Evolutionary conservation across 805 yeast species (phyloP).

Genomic region (Kazachstania taianensis): DNA sequence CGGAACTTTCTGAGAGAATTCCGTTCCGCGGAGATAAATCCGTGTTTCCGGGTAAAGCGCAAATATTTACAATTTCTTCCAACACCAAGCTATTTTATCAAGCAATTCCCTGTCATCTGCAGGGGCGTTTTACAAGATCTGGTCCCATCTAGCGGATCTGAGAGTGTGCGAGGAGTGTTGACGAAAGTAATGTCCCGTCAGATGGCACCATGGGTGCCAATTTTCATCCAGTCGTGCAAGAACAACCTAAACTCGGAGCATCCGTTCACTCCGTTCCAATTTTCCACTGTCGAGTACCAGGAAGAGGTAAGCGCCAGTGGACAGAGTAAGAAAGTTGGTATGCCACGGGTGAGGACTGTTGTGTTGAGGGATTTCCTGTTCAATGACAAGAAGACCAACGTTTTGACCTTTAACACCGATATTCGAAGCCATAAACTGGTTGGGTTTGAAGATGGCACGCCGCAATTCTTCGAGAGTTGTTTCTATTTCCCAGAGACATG

Average conservation of each 20-base stretch:
- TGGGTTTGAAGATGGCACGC: slow-evolving; percentile 39
- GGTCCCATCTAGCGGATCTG: no score
- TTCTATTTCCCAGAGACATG: slow-evolving; percentile 54
- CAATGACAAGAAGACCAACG: slow-evolving; percentile 54
- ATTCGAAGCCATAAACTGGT: slow-evolving; percentile 52
- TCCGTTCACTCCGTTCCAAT: slow-evolving; percentile 48
- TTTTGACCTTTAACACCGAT: slow-evolving; percentile 63
- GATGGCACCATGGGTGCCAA: slow-evolving; percentile 73
- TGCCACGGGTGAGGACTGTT: slow-evolving; percentile 63
- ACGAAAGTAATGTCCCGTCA: slow-evolving; percentile 26
- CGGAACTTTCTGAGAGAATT: no score
- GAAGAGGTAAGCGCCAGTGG: slow-evolving; percentile 21
- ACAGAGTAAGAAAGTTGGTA: slow-evolving; percentile 27
- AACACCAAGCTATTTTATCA: no score
- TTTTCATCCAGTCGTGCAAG: slow-evolving; percentile 44
- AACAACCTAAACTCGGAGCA: slow-evolving; percentile 34
- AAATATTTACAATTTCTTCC: no score
- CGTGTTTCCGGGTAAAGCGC: no score
- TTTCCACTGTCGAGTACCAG: slow-evolving; percentile 47
- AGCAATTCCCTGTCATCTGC: no score
- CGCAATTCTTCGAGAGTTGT: slow-evolving; percentile 64
- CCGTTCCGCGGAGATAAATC: no score
- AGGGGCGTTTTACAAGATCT: no score
- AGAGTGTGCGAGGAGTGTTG: no score
- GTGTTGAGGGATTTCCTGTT: slow-evolving; percentile 69